Base-by-base conservation (phyloP, 305 asterid genomes). In the Rubia occidens region DNA sequence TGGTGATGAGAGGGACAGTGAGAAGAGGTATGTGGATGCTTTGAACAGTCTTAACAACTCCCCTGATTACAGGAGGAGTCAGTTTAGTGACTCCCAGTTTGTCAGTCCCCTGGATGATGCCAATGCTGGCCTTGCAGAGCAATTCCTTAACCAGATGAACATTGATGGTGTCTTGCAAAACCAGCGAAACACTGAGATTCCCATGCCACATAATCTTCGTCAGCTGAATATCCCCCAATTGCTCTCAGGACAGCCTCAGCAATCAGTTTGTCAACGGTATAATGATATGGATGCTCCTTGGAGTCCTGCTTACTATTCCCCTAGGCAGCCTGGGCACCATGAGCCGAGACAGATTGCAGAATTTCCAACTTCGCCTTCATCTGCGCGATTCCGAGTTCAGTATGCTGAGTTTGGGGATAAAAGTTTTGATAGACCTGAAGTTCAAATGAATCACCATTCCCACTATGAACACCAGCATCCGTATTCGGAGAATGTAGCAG, bases 291-390 rank as follows among this genome's bases (percentile, higher is more conserved):
- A 94, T 71, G 86, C 96, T 74, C 95, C 97, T 3, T 94, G 97
- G 99, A 94, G 99, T 76, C 97, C 99, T 42, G 94, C 85, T 45
- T 90, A 87, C 73, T 89, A 89, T 75, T 94, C 99, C 40, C 99
- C 97, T 3, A 83, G 95, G 82, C 97, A 90, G 49, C 82, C 84
- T 60, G 88, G 82, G 39, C 74, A 47, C 67, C 81, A 78, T 13
- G 96, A 91, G 72, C 95, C 84, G 78, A 86, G 96, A 61, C 94
- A 80, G 21, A 69, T 78, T 75, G 71, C 72, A 24, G 98, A 93
- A 49, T 78, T 77, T 84, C 91, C 95, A 14, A 80, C 87, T 68
- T 94, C 99, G 15, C 99, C 99, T 67, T 88, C 98, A 24, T 87
- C 97, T 5, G 72, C 80, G 55, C 95, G 90, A 44, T 82, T 82